A percentile compares a stretch with the other conserved stretches of the same genome.
phyloP scores from a whole-genome alignment of 805 yeast genomes.

The Brettanomyces bruxellensis region DNA sequence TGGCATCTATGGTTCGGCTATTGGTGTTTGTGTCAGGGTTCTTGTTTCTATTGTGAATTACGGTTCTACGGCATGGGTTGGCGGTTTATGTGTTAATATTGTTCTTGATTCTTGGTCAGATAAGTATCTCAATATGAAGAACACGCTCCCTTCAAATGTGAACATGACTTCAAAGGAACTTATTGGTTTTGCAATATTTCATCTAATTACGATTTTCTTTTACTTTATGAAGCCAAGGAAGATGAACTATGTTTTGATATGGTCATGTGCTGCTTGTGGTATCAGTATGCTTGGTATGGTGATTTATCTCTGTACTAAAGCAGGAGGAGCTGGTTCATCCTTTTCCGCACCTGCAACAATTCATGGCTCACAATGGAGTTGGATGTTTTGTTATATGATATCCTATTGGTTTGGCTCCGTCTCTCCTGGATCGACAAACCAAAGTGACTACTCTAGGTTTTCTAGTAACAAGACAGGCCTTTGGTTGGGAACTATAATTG shows the following conservation, averaged over 20 bases:
- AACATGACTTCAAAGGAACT: conserved; percentile 33
- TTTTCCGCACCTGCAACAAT: conserved; percentile 6
- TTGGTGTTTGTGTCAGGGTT: conserved; percentile 33
- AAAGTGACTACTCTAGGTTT: conserved; percentile 29
- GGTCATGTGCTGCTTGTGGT: conserved; percentile 6
- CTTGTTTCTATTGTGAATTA: conserved; percentile 38
- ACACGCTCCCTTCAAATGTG: conserved; percentile 30
- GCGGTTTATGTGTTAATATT: conserved; percentile 33
- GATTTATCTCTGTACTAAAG: conserved; percentile 8
- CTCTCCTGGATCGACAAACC: conserved; percentile 30
- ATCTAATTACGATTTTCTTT: conserved; percentile 31
- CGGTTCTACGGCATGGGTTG: conserved; percentile 35
- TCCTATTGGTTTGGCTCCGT: conserved; percentile 30
- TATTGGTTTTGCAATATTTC: conserved; percentile 34
- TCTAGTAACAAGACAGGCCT: conserved; percentile 8
- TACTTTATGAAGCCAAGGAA: conserved; percentile 34
- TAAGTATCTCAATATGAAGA: conserved; percentile 28
- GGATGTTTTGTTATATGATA: conserved; percentile 34
- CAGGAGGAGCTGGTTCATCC: conserved; percentile 6
- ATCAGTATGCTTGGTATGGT: conserved; percentile 9
- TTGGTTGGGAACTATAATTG: conserved; percentile 27
- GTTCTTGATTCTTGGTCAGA: conserved; percentile 32
- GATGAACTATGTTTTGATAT: conserved; percentile 6
- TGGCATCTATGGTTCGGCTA: conserved; percentile 34
- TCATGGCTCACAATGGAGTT: conserved; percentile 17